These are phyloP conservation scores for Umbilicaria muhlenbergii DNA, from an alignment of 495 filamentous ascomycete genomes.

Conservation along the genomic window DNA sequence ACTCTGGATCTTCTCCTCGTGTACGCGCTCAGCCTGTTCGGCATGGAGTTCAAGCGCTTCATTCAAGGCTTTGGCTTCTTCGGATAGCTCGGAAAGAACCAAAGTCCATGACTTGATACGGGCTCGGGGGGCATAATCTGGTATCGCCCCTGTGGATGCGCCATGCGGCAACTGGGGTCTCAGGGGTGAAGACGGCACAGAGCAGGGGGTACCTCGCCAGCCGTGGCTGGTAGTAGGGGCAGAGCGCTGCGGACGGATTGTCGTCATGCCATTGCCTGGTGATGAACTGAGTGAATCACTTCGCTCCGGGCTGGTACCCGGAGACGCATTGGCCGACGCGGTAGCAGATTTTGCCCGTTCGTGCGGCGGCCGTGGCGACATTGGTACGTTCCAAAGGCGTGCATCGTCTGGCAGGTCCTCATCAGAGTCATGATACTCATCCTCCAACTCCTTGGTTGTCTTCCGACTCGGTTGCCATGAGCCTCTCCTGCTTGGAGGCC, in stretches of 20 bases:
- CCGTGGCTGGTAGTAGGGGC: slow-evolving; percentile 7
- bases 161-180: slow-evolving; percentile 18
- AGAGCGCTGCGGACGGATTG: background rate
- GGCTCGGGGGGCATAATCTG: slow-evolving; percentile 19
- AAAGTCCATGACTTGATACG: slow-evolving; percentile 79
- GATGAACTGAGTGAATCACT: slow-evolving; percentile 16
- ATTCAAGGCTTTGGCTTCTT: slow-evolving; percentile 77
- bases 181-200: slow-evolving; percentile 5
- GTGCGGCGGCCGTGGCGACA: slow-evolving; percentile 67
- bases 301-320: slow-evolving; percentile 39
- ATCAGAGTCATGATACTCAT: slow-evolving; percentile 77
- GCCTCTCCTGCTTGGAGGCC: slow-evolving; percentile 7
- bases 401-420: slow-evolving; percentile 89
- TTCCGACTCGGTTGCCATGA: slow-evolving; percentile 69
- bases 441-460: slow-evolving; percentile 61
- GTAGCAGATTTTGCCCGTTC: slow-evolving; percentile 42
- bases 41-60: slow-evolving; percentile 80
- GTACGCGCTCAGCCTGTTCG: slow-evolving; percentile 39
- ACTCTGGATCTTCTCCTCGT: slow-evolving; percentile 34
- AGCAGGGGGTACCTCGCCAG: slow-evolving; percentile 20
- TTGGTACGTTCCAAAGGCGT: slow-evolving; percentile 82
- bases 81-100: slow-evolving; percentile 61
- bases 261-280: background rate
- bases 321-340: slow-evolving; percentile 32
- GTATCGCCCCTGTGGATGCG: slow-evolving; percentile 24